phyloP scores from a whole-genome alignment of 768 basidiomycete genomes.

The Porphyrellus cyaneotinctus region DNA sequence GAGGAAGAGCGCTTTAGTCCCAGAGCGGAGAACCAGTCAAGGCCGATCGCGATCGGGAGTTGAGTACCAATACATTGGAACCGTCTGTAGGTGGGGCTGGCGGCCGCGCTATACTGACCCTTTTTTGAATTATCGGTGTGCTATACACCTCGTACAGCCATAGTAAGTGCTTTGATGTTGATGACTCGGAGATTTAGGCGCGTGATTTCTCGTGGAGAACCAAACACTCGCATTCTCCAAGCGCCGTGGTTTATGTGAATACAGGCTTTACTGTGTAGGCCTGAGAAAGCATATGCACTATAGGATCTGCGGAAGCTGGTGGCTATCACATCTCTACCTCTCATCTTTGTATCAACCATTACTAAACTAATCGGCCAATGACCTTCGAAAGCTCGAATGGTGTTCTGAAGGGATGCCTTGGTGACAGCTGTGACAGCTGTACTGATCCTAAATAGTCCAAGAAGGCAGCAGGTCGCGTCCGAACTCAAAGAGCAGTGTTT shows the following conservation, averaged over 20 bases:
- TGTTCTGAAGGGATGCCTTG: no score
- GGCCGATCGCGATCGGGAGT: conserved; percentile 13
- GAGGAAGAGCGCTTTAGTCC: conserved; percentile 11
- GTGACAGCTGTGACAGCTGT: no score
- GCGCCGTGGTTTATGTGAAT: background rate
- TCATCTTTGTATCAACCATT: background rate
- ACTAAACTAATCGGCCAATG: no score
- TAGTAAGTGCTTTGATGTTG: background rate
- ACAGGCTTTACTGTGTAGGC: background rate
- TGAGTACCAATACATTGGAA: conserved; percentile 21
- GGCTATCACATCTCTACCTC: background rate
- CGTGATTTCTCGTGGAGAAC: background rate
- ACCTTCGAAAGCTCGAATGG: no score
- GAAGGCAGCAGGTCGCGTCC: no score
- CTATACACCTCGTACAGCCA: no score
- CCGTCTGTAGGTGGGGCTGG: conserved; percentile 12
- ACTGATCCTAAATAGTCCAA: no score
- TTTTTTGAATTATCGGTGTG: conserved; percentile 5
- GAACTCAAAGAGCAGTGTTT: no score
- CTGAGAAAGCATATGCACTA: no score
- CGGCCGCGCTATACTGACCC: conserved; percentile 12
- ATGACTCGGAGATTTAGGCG: background rate
- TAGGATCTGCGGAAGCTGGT: background rate
- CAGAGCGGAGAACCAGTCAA: background rate
- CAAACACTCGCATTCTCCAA: background rate